phyloP scores from a whole-genome alignment of 1,139 yeast species.

The Candida sp. region DNA sequence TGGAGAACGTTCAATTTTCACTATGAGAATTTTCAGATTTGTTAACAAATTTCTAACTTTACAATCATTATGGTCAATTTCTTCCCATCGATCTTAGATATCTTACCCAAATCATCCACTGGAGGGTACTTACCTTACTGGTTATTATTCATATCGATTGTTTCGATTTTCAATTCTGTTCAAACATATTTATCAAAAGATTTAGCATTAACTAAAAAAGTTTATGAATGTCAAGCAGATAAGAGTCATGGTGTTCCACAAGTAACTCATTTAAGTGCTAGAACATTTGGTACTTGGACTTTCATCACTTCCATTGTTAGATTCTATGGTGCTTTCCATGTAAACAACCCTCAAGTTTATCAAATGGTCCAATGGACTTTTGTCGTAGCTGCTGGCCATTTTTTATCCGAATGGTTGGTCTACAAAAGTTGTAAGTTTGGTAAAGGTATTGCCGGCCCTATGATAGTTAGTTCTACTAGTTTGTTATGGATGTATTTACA shows the following conservation, averaged over 20 bases:
- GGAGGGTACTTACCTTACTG: slow-evolving; percentile 46
- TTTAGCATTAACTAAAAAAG: slow-evolving; percentile 69
- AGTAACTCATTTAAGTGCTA: slow-evolving; percentile 76
- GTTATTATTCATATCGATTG: slow-evolving; percentile 68
- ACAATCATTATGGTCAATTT: slow-evolving; percentile 3
- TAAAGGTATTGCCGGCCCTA: slow-evolving; percentile 87
- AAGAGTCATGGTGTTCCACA: slow-evolving; percentile 18
- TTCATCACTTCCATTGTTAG: slow-evolving; percentile 81
- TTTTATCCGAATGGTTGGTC: slow-evolving; percentile 76
- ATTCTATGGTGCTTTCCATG: slow-evolving; percentile 80
- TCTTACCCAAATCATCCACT: slow-evolving; percentile 24
- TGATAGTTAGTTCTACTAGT: slow-evolving; percentile 57
- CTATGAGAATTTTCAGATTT: not conserved
- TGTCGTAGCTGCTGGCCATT: slow-evolving; percentile 79
- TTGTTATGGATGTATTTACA: slow-evolving; percentile 60
- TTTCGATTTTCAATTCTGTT: slow-evolving; percentile 83
- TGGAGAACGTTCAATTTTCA: not conserved
- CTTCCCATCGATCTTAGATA: slow-evolving; percentile 12
- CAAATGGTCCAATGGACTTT: slow-evolving; percentile 83
- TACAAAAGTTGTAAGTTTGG: slow-evolving; percentile 81
- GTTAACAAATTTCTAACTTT: not conserved
- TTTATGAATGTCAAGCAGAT: slow-evolving; percentile 65
- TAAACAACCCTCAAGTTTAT: slow-evolving; percentile 64
- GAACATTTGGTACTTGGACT: slow-evolving; percentile 99
- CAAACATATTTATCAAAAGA: slow-evolving; percentile 80